Base-by-base conservation (phyloP, 1,284 basidiomycete genomes). In the Kalmanozyma brasiliensis region DNA sequence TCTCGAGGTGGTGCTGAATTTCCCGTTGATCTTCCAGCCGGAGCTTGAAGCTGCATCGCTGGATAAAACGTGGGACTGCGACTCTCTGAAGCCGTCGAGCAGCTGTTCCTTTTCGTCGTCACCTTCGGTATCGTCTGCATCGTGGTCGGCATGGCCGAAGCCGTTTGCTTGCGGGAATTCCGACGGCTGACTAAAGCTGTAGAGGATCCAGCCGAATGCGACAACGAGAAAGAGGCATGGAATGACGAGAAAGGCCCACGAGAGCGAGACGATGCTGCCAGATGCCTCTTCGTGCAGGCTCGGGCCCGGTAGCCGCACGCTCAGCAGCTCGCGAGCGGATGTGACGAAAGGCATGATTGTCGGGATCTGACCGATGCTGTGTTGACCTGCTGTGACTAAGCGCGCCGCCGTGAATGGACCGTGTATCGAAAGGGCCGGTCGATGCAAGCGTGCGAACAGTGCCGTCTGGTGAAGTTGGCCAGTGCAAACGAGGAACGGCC, bases 41-140 rank as follows among this genome's bases (percentile, higher is more conserved):
- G 59, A 68, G 37, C 33, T 44, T 2, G 51, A 46, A 1, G 47
- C 33, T 17, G 33, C 16, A 9, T 40, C 19, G 26, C 22, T 41
- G 29, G 20, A n/a, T n/a, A n/a, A n/a, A 22, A 26, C 29, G 23
- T 66, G 57, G 9, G 63, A 66, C 41, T 60, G 57, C 13, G 43
- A 40, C 40, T 69, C 43, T n/a, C 44, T 49, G 49, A 63, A 69
- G 5, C 55, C 49, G 37, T 69, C 56, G 19, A 69, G 48, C n/a
- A 69, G 52, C 48, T 55, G 55, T n/a, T 63, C 55, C 32, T 63
- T 59, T 34, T 69, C 66, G 37, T 69, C 55, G 34, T 56, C 48
- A 24, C 32, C 49, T 17, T 49, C 34, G 19, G 33, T 26, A 1
- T 43, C 51, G 14, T 44, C 49, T 19, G 33, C 44, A 13, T 63